Evolutionary conservation across 2,329 filamentous ascomycete species (phyloP).

Genomic region (Niveomyces coronatus): DNA sequence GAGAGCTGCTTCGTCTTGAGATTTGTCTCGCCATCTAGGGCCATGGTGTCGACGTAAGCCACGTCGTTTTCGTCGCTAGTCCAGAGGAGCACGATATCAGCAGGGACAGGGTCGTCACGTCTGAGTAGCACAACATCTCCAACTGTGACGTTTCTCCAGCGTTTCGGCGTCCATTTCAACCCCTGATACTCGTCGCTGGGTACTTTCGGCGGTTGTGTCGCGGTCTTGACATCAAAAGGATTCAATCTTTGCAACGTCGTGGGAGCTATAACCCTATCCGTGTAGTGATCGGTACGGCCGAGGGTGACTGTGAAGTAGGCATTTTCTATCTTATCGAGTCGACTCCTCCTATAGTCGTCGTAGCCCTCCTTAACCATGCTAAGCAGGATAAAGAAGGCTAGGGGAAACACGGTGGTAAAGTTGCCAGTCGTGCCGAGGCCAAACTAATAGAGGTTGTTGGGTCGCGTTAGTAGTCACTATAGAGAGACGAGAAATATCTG

Average conservation of each 20-base stretch:
- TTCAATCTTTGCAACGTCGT: slow-evolving; percentile 20
- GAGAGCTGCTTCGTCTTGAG: slow-evolving; percentile 66
- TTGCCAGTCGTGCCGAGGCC: slow-evolving; percentile 65
- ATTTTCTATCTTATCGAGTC: slow-evolving; percentile 76
- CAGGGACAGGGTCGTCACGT: slow-evolving; percentile 71
- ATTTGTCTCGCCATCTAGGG: slow-evolving; percentile 73
- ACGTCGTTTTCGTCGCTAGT: slow-evolving; percentile 67
- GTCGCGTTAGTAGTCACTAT: slow-evolving; percentile 20
- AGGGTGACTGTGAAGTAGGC: slow-evolving; percentile 38
- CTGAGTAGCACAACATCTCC: slow-evolving; percentile 38
- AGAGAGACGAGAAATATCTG: not conserved
- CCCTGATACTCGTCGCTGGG: slow-evolving; percentile 52
- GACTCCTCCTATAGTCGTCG: slow-evolving; percentile 71
- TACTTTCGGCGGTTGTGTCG: slow-evolving; percentile 17
- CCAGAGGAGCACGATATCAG: slow-evolving; percentile 71
- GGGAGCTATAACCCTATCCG: slow-evolving; percentile 17
- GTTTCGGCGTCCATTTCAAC: slow-evolving; percentile 38
- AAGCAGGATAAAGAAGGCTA: slow-evolving; percentile 67
- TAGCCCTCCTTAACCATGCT: slow-evolving; percentile 82
- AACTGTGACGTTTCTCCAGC: slow-evolving; percentile 38
- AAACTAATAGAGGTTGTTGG: slow-evolving; percentile 19
- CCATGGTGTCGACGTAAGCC: slow-evolving; percentile 80
- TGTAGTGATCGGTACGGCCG: slow-evolving; percentile 25
- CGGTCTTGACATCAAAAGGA: slow-evolving; percentile 22
- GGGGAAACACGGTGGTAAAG: slow-evolving; percentile 63